Base-by-base conservation (phyloP, 2,329 filamentous ascomycete species). In the Calonectria pseudoturangicola region DNA sequence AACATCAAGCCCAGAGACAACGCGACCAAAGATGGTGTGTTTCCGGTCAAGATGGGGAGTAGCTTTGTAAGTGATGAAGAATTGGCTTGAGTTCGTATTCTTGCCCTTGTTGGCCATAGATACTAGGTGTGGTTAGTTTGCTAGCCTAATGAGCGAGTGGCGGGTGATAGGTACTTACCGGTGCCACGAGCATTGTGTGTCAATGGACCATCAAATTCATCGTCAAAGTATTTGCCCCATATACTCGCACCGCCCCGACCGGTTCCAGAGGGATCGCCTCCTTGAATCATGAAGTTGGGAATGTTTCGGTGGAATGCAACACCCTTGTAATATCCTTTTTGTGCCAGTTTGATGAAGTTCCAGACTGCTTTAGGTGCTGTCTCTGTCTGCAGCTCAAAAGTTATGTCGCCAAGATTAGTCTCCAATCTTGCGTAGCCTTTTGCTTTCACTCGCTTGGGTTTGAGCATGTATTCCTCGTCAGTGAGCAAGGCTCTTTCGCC, bases 71-170 rank as follows among this genome's bases (percentile, higher is more conserved):
- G 93, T 94, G 81, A 99, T 94, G 87, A 98, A 99, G 82, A 93
- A 99, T 84, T 99, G 97, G 77, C 92, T 95, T 10, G 94, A 97
- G 85, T 99, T 99, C 27, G 96, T 98, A 81, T 98, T 96, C 82
- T 98, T 98, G 71, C 97, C 97, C 83, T 99, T 99, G 85, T 99
- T 99, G 48, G 97, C 97, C 97, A 99, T 99, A 77, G 93, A 95
- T 30, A 85, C 83, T 84, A 64, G 4, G 10, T 28, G 25, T 27
- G 41, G 65, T 74, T 58, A 78, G 72, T 62, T 71, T 48, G 25
- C 54, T 58, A 27, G 27, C 51, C 28, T 16, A 21, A 41, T 25
- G 9, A 16, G 43, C 50, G 15, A 60, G 25, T 18, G 18, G 25
- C 97, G 82, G 21, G 25, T 18, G 43, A 36, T 18, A 77, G 21